Conservation (phyloP, 352 stramenopile species). For the Thalassiosira hispida region DNA sequence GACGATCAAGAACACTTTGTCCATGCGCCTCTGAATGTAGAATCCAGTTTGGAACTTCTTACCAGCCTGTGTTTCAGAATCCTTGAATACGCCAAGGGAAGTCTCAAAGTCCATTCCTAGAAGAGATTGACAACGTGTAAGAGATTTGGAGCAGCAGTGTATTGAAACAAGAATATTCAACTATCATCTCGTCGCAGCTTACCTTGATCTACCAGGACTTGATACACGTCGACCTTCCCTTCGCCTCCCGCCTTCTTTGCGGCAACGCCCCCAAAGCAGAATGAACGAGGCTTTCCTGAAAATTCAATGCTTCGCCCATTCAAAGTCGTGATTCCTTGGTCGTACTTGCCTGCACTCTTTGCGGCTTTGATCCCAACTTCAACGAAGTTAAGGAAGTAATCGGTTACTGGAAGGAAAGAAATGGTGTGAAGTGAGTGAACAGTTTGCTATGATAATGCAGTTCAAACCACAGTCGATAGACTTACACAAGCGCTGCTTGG, state of each 20-base stretch:
- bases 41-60: background rate
- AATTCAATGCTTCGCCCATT: constrained; percentile 22
- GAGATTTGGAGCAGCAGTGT: constrained; percentile 25
- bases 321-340: constrained; percentile 24
- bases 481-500: constrained; percentile 1
- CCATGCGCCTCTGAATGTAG: background rate
- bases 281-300: constrained; percentile 26
- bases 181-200: too few relatives aligned
- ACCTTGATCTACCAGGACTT: constrained; percentile 34
- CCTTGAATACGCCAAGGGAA: constrained; percentile 3
- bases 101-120: background rate
- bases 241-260: constrained; percentile 39
- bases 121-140: too few relatives aligned
- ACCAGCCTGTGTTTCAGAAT: constrained; percentile 4
- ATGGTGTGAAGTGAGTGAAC: background rate
- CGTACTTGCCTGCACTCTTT: constrained; percentile 26
- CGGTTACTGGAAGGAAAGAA: constrained; percentile 20
- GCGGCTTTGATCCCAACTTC: constrained; percentile 14
- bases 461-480: too few relatives aligned
- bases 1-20: constrained; percentile 22
- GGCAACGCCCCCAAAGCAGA: constrained; percentile 44
- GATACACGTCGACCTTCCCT: constrained; percentile 39
- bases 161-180: too few relatives aligned
- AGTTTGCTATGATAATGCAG: too few relatives aligned
- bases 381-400: constrained; percentile 28